Conservation (phyloP, 208 protist species). For the Trypanosoma conorhini region DNA sequence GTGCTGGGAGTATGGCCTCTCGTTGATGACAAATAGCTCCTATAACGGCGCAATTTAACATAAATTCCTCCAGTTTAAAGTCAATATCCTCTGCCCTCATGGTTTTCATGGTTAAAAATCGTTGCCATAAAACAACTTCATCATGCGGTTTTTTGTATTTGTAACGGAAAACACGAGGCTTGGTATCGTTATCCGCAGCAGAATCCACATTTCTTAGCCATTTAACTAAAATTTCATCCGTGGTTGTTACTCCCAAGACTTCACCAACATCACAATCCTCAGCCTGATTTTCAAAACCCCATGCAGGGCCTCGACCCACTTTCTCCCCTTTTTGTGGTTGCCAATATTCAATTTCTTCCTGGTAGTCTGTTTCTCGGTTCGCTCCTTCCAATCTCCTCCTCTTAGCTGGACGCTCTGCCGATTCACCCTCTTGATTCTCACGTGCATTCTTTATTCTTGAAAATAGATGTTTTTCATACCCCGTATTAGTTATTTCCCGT, state of each 20-base stretch:
- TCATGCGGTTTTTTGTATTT: slow-evolving; percentile 52
- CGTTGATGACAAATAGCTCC: slow-evolving; percentile 73
- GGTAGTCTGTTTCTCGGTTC: slow-evolving; percentile 5
- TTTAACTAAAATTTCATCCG: slow-evolving; percentile 60
- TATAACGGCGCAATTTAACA: slow-evolving; percentile 55
- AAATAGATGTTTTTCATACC: slow-evolving; percentile 1
- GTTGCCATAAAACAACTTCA: slow-evolving; percentile 66
- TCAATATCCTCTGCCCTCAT: slow-evolving; percentile 35
- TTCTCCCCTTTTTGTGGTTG: slow-evolving; percentile 56
- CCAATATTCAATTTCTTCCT: slow-evolving; percentile 39
- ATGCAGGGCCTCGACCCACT: slow-evolving; percentile 74
- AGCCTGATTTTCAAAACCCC: slow-evolving; percentile 60
- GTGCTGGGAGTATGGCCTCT: slow-evolving; percentile 58
- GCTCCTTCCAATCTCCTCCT: slow-evolving; percentile 13
- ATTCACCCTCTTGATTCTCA: slow-evolving; percentile 9
- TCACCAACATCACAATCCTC: slow-evolving; percentile 71
- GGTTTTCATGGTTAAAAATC: slow-evolving; percentile 54
- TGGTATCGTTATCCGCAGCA: slow-evolving; percentile 12
- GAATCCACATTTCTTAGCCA: slow-evolving; percentile 70
- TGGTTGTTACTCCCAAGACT: slow-evolving; percentile 57
- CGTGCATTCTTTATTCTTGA: neutral
- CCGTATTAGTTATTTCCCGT: neutral
- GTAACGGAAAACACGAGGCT: slow-evolving; percentile 60
- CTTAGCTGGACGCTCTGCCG: slow-evolving; percentile 9
- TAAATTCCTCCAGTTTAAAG: slow-evolving; percentile 68